Conservation (phyloP, 768 basidiomycete species). For the Steccherinum ochraceum region DNA sequence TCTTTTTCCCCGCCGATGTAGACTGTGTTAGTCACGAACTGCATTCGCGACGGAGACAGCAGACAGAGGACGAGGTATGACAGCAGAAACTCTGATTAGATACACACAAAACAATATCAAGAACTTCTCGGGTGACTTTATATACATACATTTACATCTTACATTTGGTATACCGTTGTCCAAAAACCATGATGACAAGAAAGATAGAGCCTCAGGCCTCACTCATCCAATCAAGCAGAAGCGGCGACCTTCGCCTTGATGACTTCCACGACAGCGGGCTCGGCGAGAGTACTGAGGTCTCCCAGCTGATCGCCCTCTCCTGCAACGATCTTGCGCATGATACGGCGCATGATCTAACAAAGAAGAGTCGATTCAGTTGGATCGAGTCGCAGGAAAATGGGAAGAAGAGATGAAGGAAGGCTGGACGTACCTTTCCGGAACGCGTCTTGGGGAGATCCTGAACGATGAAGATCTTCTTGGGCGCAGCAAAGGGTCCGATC, state of each 20-base stretch:
- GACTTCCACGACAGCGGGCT: constrained; percentile 77
- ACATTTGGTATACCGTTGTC: not conserved
- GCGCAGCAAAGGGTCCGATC: constrained; percentile 96
- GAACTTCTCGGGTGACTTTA: no score
- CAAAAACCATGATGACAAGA: not conserved
- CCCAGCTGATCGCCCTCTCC: constrained; percentile 95
- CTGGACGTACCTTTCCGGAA: constrained; percentile 71
- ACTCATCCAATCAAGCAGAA: not conserved
- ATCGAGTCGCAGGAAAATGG: not conserved
- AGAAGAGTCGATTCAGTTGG: constrained; percentile 17
- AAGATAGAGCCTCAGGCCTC: not conserved
- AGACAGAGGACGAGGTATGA: no score
- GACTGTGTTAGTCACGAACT: no score
- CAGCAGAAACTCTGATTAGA: no score
- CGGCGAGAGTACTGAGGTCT: constrained; percentile 89
- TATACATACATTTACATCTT: not conserved
- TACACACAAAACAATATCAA: no score
- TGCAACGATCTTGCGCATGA: constrained; percentile 93
- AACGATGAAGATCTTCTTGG: constrained; percentile 86
- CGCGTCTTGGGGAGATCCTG: constrained; percentile 90
- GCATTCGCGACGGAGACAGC: no score
- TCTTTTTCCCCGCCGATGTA: no score
- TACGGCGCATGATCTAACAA: constrained; percentile 79
- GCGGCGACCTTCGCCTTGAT: constrained; percentile 75
- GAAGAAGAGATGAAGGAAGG: not conserved